These are phyloP conservation scores for Melanopsichium pennsylvanicum DNA, from an alignment of 1,284 basidiomycete genomes.

Conservation along the genomic window DNA sequence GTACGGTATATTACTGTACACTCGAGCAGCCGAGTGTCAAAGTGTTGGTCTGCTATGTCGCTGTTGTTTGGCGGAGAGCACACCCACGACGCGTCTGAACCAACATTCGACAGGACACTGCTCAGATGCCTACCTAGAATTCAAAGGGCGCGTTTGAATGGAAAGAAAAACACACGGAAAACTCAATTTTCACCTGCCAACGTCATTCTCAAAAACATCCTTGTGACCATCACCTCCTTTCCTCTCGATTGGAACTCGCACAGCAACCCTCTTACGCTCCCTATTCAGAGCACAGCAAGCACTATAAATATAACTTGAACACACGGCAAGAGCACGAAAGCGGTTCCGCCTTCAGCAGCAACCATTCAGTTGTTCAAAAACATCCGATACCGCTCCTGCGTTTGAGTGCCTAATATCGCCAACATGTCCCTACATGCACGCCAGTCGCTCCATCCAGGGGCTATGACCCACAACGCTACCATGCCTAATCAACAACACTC, in stretches of 20 bases:
- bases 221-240: neutral
- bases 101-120: constrained; percentile 14
- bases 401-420: neutral
- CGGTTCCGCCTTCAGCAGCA: neutral
- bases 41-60: constrained; percentile 11
- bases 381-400: neutral
- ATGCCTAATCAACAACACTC: constrained; percentile 63
- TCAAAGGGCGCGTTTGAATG: constrained; percentile 10
- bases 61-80: neutral
- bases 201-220: neutral
- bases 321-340: no score
- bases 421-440: constrained; percentile 42
- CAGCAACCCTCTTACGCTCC: no score
- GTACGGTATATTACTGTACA: no score
- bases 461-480: constrained; percentile 25
- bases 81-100: constrained; percentile 31
- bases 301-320: no score
- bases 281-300: no score
- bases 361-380: no score
- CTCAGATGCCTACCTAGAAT: constrained; percentile 7
- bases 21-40: neutral
- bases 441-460: constrained; percentile 44
- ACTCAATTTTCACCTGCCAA: neutral
- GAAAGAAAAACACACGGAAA: constrained; percentile 9
- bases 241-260: no score